A percentile compares a stretch with the other conserved stretches of the same genome.
Evolutionary conservation across 2,329 filamentous ascomycete genomes (phyloP).

Genomic region (Arthrobotrys conoides): DNA sequence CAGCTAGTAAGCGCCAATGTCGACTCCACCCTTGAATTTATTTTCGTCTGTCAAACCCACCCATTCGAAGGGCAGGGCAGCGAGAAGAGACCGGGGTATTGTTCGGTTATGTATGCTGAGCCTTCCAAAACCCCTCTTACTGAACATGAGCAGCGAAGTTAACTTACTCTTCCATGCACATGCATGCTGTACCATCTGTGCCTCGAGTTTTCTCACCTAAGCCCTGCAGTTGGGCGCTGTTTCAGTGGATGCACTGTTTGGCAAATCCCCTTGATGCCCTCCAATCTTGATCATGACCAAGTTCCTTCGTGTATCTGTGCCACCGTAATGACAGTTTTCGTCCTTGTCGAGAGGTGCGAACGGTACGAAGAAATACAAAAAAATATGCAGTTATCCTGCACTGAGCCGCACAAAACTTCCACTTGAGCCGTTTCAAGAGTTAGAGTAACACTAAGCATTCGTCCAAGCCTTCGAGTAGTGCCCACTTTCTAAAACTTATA

Average conservation of each 20-base stretch:
- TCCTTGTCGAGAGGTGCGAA: slow-evolving; percentile 1
- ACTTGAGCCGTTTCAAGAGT: slow-evolving; percentile 15
- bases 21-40: slow-evolving; percentile 12
- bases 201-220: slow-evolving; percentile 49
- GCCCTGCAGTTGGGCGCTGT: slow-evolving; percentile 52
- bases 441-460: slow-evolving; percentile 1
- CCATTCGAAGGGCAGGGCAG: slow-evolving; percentile 2
- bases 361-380: slow-evolving; percentile 19
- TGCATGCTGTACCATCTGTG: slow-evolving; percentile 38
- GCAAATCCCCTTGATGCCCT: neutral
- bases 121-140: slow-evolving; percentile 30
- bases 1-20: slow-evolving; percentile 24
- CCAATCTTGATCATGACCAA: slow-evolving; percentile 10
- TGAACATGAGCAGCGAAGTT: slow-evolving; percentile 19
- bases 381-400: slow-evolving; percentile 17
- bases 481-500: slow-evolving; percentile 17
- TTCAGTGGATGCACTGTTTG: slow-evolving; percentile 45
- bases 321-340: slow-evolving; percentile 8
- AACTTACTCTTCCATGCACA: slow-evolving; percentile 17
- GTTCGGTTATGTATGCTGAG: slow-evolving; percentile 43
- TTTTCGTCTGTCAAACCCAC: slow-evolving; percentile 12
- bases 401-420: slow-evolving; percentile 31
- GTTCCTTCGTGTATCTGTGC: slow-evolving; percentile 29
- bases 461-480: slow-evolving; percentile 11
- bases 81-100: slow-evolving; percentile 13